Base-by-base conservation (phyloP, 2,329 filamentous ascomycete species). In the Thyridium curvatum region DNA sequence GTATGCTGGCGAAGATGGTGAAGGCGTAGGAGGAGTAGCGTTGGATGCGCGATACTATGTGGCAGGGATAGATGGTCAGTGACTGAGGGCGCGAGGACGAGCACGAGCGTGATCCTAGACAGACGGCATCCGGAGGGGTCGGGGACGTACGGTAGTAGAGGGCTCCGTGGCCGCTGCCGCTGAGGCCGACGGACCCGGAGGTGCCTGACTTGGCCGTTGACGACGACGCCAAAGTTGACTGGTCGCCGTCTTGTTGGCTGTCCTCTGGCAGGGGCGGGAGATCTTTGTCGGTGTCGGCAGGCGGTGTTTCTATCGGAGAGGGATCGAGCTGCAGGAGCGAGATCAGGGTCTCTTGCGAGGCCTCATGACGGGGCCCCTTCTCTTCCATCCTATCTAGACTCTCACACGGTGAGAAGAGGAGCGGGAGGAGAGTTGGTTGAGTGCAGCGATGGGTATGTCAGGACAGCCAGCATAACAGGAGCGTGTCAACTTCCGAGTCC, bases 21-120 rank as follows among this genome's bases (percentile, higher is more conserved):
- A 87, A 90, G 47, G 85, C 79, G 66, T 95, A 94, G 49, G 85
- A 88, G 1, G 88, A 93, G 69, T 94, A 95, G 59, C 80, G 84
- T 61, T 97, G 93, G 29, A 93, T 71, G 35, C 85, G 78, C 5
- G 74, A 74, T 38, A 94, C 84, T 87, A 46, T 31, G 14, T 30
- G 14, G 10, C 21, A 10, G 10, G 10, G 6, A 26, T 26, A n/a
- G n/a, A n/a, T n/a, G n/a, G n/a, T n/a, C n/a, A n/a, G n/a, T n/a
- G n/a, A n/a, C n/a, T n/a, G n/a, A n/a, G n/a, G n/a, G n/a, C n/a
- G n/a, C n/a, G n/a, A n/a, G n/a, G n/a, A n/a, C n/a, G n/a, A n/a
- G n/a, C n/a, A n/a, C n/a, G n/a, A n/a, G n/a, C n/a, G n/a, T n/a
- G n/a, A n/a, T n/a, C n/a, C n/a, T n/a, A n/a, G n/a, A n/a, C n/a